Evolutionary conservation across 1,284 basidiomycete species (phyloP), one percentile per base, ranked within the genome.

Genomic region (Cutaneotrichosporon mucoides): DNA sequence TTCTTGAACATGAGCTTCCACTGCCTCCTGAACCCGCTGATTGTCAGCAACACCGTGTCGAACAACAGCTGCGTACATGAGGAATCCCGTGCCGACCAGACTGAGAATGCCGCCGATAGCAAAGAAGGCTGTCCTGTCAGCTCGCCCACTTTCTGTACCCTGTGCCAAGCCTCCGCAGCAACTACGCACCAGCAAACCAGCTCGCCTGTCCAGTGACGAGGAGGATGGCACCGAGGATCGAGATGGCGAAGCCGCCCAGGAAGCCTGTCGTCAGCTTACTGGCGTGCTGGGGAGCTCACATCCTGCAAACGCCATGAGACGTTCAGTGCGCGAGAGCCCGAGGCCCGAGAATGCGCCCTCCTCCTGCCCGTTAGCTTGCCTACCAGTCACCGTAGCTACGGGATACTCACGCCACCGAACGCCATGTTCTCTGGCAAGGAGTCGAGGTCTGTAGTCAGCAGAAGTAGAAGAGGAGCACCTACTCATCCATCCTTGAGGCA

Each of bases 1-100:
- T 90, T 88, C 76, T 93, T 92, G 83, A 95, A 95, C 92, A 94
- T 94, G 65, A 90, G 81, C 77, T 90, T 89, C 44, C 88, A 61
- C 75, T 94, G 92, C 65, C 84, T 88, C 63, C 79, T 75, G 78
- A 93, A 94, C 84, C 92, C 76, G 53, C 73, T 75, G 55, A 1
- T 24, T 24, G 56, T 57, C 35, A 57, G 49, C n/a, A n/a, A n/a
- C n/a, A n/a, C 35, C 13, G 13, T 7, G 7, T 24, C 15, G 4
- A 41, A 8, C 5, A 9, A 46, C 37, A 51, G n/a, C 52, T 16
- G 90, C 89, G 59, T 88, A 90, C 67, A 94, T 85, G 70, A 95
- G 79, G 80, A 94, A 95, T 2, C 92, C 92, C 0, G 92, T 94
- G 34, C 92, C 93, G 60, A 89, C 77, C 54, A 97, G 84, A 9